Evolutionary conservation across 2,329 filamentous ascomycete species (phyloP).

Genomic region (Rachicladosporium sp.): DNA sequence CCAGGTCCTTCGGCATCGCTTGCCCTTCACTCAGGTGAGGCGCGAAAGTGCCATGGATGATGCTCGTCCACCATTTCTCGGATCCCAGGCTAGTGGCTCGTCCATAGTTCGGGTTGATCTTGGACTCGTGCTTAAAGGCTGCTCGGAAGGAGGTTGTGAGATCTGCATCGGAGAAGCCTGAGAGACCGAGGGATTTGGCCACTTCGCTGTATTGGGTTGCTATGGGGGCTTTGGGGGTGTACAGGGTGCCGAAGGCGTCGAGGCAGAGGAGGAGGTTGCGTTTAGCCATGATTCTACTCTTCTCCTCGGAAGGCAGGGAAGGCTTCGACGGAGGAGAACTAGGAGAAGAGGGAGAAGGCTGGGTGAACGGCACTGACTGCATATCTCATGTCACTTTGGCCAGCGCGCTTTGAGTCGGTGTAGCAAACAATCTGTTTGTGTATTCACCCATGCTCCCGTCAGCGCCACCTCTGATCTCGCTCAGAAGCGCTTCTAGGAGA

Average conservation of each 20-base stretch:
- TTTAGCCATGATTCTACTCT: slow-evolving; percentile 14
- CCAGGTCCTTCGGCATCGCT: slow-evolving; percentile 23
- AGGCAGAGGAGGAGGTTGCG: slow-evolving; percentile 46
- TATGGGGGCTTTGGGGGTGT: slow-evolving; percentile 39
- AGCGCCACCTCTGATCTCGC: too few species aligned
- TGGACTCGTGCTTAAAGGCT: slow-evolving; percentile 39
- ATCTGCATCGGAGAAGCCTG: slow-evolving; percentile 29
- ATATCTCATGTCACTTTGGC: too few species aligned
- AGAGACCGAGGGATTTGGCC: slow-evolving; percentile 39
- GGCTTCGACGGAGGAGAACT: neutral
- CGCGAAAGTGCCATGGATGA: slow-evolving; percentile 43
- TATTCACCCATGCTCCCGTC: too few species aligned
- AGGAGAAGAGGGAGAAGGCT: neutral
- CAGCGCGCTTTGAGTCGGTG: too few species aligned
- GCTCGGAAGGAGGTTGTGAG: slow-evolving; percentile 28
- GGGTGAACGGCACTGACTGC: neutral
- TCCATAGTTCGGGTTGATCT: slow-evolving; percentile 47
- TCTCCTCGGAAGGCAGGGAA: too few species aligned
- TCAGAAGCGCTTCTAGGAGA: too few species aligned
- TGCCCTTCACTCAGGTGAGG: slow-evolving; percentile 28
- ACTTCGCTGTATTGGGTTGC: slow-evolving; percentile 42
- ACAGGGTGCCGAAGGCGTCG: slow-evolving; percentile 55
- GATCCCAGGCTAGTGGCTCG: slow-evolving; percentile 39
- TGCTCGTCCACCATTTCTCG: slow-evolving; percentile 48
- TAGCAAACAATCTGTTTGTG: too few species aligned